These are phyloP conservation scores for Furcasterigmium furcatum DNA, from an alignment of 2,329 filamentous ascomycete species.

Conservation along the genomic window DNA sequence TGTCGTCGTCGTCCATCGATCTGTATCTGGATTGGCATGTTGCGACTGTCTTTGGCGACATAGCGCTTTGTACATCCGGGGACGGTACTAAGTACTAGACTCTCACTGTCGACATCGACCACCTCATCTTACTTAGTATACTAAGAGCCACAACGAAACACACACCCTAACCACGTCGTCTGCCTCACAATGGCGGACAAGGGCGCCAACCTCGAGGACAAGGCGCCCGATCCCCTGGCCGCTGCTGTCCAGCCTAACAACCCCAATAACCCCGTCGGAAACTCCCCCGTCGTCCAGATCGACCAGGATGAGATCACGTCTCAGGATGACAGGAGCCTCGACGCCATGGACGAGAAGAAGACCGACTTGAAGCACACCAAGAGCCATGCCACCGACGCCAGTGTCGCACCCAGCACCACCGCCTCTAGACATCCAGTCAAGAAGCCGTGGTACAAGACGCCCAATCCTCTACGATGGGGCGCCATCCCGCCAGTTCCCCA, in stretches of 20 bases:
- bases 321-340: conserved; percentile 4
- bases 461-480: conserved; percentile 62
- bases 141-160: too few species aligned
- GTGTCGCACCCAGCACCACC: conserved; percentile 24
- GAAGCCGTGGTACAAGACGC: conserved; percentile 61
- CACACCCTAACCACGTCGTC: too few species aligned
- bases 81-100: too few species aligned
- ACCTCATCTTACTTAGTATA: too few species aligned
- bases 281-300: conserved; percentile 7
- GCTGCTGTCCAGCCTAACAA: conserved; percentile 20
- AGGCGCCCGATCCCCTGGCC: conserved; percentile 22
- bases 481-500: conserved; percentile 51
- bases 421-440: conserved; percentile 29
- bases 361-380: conserved; percentile 34
- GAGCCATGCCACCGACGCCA: conserved; percentile 45
- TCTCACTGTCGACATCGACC: too few species aligned
- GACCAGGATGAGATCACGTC: conserved; percentile 5
- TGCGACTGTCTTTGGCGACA: too few species aligned
- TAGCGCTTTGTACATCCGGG: too few species aligned
- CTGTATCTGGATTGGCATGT: too few species aligned
- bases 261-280: conserved; percentile 6
- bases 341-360: conserved; percentile 8
- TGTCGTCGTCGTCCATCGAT: too few species aligned
- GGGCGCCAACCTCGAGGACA: conserved; percentile 20
- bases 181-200: background rate